Conservation (phyloP, 2,329 filamentous ascomycete species). For the Xylaria sp. region DNA sequence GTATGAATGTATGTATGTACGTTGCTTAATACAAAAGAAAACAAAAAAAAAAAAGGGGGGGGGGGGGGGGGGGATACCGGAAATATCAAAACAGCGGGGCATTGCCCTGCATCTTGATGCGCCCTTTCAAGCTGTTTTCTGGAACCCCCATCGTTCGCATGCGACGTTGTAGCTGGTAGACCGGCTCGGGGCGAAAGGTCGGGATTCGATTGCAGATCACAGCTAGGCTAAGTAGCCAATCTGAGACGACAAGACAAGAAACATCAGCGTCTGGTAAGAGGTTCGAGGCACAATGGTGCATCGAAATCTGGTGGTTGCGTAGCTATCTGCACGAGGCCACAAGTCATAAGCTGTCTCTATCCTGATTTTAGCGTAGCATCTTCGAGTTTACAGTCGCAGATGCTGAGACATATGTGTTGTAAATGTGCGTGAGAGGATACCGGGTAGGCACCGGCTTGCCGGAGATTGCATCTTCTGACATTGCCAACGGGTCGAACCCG, state of each 20-base stretch:
- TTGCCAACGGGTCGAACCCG: not conserved
- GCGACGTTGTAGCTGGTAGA: slow-evolving; percentile 1
- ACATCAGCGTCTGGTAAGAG: not conserved
- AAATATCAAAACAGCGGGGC: not conserved
- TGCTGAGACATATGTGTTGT: not conserved
- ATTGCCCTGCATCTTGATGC: not conserved
- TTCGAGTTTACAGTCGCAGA: not conserved
- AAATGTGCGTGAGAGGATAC: not conserved
- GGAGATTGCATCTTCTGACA: not conserved
- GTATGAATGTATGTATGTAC: too few species aligned
- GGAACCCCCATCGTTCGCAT: slow-evolving; percentile 1
- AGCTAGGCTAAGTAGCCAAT: not conserved
- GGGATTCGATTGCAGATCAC: not conserved
- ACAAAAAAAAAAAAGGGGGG: not conserved
- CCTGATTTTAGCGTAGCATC: slow-evolving; percentile 10
- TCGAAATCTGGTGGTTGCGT: not conserved
- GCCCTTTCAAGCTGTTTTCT: not conserved
- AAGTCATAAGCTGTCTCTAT: slow-evolving; percentile 10
- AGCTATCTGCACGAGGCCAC: slow-evolving; percentile 7
- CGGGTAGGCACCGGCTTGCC: not conserved
- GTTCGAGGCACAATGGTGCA: not conserved
- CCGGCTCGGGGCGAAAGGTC: not conserved
- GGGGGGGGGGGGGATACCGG: not conserved
- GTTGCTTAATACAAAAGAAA: not conserved
- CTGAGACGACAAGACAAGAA: not conserved